These are phyloP conservation scores for Poterioochromonas sp. DNA, from an alignment of 352 stramenopile genomes.

Conservation along the genomic window DNA sequence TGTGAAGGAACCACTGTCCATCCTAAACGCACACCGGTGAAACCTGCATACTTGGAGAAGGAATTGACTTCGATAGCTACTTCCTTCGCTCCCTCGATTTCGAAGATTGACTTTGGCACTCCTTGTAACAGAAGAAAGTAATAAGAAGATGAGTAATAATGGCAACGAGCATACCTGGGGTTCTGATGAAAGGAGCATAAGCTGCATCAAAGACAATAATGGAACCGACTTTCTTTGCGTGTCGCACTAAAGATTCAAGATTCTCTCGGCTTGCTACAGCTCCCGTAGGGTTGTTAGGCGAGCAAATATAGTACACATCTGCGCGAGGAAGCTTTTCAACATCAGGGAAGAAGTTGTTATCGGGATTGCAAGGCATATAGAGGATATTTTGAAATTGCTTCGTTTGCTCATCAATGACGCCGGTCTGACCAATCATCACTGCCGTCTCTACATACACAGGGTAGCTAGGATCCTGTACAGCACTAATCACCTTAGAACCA, in stretches of 20 bases:
- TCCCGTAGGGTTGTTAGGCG: slow-evolving; percentile 74
- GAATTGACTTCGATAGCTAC: slow-evolving; percentile 68
- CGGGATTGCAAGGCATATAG: slow-evolving; percentile 71
- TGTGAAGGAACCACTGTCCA: slow-evolving; percentile 69
- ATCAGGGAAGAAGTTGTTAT: slow-evolving; percentile 69
- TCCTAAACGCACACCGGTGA: slow-evolving; percentile 69
- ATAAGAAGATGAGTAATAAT: slow-evolving; percentile 29
- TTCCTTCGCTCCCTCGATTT: slow-evolving; percentile 60
- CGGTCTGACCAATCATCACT: slow-evolving; percentile 64
- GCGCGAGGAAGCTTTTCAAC: slow-evolving; percentile 49
- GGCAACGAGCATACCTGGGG: slow-evolving; percentile 53
- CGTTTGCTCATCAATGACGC: slow-evolving; percentile 56
- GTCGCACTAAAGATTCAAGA: slow-evolving; percentile 58
- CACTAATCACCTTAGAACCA: slow-evolving; percentile 59
- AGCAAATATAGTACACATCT: slow-evolving; percentile 76
- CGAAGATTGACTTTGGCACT: slow-evolving; percentile 61
- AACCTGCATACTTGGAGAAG: slow-evolving; percentile 76
- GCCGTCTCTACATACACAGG: slow-evolving; percentile 74
- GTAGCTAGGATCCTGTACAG: slow-evolving; percentile 74
- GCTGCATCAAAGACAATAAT: slow-evolving; percentile 71
- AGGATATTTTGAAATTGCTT: slow-evolving; percentile 75
- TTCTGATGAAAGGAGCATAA: slow-evolving; percentile 73
- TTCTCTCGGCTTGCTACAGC: slow-evolving; percentile 62
- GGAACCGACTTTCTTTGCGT: slow-evolving; percentile 57
- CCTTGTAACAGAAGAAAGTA: slow-evolving; percentile 1